Evolutionary conservation across 805 yeast genomes (phyloP).

Genomic region (Phaffomyces opuntiae): DNA sequence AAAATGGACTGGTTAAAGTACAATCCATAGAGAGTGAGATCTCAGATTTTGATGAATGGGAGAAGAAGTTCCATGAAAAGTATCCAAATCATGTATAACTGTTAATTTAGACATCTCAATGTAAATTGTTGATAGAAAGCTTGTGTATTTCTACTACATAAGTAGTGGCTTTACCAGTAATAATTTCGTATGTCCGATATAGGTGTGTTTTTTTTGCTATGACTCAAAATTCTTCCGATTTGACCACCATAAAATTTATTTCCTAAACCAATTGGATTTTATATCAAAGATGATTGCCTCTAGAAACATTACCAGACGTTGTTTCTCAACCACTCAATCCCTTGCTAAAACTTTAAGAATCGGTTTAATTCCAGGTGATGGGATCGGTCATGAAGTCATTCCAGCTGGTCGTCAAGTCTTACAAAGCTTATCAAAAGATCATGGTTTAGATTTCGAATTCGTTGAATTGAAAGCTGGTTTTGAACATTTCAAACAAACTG

Average conservation of each 20-base stretch:
- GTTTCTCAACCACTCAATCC: conserved; percentile 27
- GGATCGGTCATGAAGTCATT: conserved; percentile 95
- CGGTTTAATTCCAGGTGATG: conserved; percentile 95
- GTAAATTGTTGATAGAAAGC: no score
- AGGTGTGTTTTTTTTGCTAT: no score
- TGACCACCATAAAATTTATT: not conserved
- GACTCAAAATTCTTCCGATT: not conserved
- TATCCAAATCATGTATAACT: conserved; percentile 49
- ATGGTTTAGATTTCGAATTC: conserved; percentile 76
- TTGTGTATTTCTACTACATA: not conserved
- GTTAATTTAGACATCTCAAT: not conserved
- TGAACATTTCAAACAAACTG: conserved; percentile 90
- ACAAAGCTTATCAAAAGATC: conserved; percentile 72
- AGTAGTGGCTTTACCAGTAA: not conserved
- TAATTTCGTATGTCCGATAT: not conserved
- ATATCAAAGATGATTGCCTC: not conserved
- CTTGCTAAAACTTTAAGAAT: conserved; percentile 42
- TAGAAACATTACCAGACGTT: conserved; percentile 15
- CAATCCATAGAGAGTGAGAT: conserved; percentile 20
- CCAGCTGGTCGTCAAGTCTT: conserved; percentile 91
- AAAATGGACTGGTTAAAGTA: conserved; percentile 7
- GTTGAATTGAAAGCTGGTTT: conserved; percentile 89
- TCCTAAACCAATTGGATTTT: no score
- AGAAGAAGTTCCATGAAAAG: conserved; percentile 46
- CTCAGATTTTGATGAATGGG: conserved; percentile 53